These are phyloP conservation scores for Clonostachys solani DNA, from an alignment of 2,329 filamentous ascomycete genomes.

Conservation along the genomic window DNA sequence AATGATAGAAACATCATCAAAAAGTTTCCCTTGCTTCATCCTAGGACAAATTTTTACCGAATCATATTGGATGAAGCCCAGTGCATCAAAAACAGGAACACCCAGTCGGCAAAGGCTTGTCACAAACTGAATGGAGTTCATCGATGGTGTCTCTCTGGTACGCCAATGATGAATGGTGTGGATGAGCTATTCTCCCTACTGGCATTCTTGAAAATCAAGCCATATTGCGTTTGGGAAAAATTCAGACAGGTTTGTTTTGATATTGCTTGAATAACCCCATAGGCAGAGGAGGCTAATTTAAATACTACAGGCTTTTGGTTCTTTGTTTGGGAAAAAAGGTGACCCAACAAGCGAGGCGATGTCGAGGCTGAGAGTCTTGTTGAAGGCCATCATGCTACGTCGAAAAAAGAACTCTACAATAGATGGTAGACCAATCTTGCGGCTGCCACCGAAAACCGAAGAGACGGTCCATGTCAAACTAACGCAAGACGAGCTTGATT, in stretches of 20 bases:
- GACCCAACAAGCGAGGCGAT: constrained; percentile 61
- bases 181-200: constrained; percentile 75
- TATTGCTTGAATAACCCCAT: not conserved
- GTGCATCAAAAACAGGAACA: constrained; percentile 72
- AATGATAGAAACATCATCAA: constrained; percentile 26
- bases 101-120: constrained; percentile 68
- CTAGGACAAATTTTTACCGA: constrained; percentile 64
- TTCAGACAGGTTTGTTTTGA: constrained; percentile 48
- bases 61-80: constrained; percentile 87
- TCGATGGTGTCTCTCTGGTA: constrained; percentile 78
- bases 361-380: constrained; percentile 65
- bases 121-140: constrained; percentile 62
- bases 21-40: constrained; percentile 56
- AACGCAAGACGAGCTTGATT: constrained; percentile 66
- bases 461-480: constrained; percentile 73
- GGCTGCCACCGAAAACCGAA: constrained; percentile 71
- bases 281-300: constrained; percentile 4
- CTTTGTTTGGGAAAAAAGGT: constrained; percentile 25
- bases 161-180: constrained; percentile 84
- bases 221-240: constrained; percentile 60
- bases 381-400: constrained; percentile 78
- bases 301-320: constrained; percentile 31
- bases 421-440: constrained; percentile 76
- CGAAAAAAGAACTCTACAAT: constrained; percentile 77
- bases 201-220: constrained; percentile 70